These are phyloP conservation scores for Trichoderma orchidacearum DNA, from an alignment of 495 filamentous ascomycete species.

Conservation along the genomic window DNA sequence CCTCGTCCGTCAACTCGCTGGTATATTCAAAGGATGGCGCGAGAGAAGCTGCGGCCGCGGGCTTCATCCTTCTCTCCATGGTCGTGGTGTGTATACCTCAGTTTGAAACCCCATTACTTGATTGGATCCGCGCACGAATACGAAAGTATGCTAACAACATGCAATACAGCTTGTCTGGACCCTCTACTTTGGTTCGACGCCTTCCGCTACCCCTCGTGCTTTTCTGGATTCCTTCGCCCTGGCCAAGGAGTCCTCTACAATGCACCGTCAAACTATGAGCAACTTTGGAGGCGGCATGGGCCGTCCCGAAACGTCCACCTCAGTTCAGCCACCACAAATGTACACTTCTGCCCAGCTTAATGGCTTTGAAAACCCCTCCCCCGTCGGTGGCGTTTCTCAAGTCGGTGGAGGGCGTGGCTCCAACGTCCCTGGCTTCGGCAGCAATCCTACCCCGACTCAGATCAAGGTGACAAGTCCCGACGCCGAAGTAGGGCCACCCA, in stretches of 20 bases:
- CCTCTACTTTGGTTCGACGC: slow-evolving; percentile 92
- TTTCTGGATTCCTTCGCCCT: slow-evolving; percentile 95
- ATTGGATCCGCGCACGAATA: too few relatives aligned
- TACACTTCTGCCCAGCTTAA: slow-evolving; percentile 91
- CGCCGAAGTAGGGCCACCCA: slow-evolving; percentile 61
- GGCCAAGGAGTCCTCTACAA: slow-evolving; percentile 62
- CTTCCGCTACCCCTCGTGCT: slow-evolving; percentile 72
- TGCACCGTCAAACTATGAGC: slow-evolving; percentile 55
- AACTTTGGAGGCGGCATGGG: slow-evolving; percentile 30
- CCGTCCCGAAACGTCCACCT: slow-evolving; percentile 71
- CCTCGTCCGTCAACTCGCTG: slow-evolving; percentile 67
- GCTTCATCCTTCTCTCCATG: slow-evolving; percentile 93
- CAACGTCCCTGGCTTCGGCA: slow-evolving; percentile 5
- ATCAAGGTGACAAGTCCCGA: slow-evolving; percentile 16
- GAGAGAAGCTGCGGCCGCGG: slow-evolving; percentile 78
- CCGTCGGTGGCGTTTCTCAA: slow-evolving; percentile 56
- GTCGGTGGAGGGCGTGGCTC: slow-evolving; percentile 16
- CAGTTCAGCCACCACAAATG: slow-evolving; percentile 77
- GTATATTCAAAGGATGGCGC: slow-evolving; percentile 58
- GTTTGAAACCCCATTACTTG: not conserved
- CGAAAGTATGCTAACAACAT: slow-evolving; percentile 1
- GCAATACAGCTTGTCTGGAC: slow-evolving; percentile 83
- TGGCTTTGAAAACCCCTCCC: slow-evolving; percentile 92
- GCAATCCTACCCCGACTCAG: slow-evolving; percentile 10
- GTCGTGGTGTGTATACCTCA: slow-evolving; percentile 54